These are phyloP conservation scores for Bifiguratus adelaidae DNA, from an alignment of 192 early-diverging fungal species.

Conservation along the genomic window DNA sequence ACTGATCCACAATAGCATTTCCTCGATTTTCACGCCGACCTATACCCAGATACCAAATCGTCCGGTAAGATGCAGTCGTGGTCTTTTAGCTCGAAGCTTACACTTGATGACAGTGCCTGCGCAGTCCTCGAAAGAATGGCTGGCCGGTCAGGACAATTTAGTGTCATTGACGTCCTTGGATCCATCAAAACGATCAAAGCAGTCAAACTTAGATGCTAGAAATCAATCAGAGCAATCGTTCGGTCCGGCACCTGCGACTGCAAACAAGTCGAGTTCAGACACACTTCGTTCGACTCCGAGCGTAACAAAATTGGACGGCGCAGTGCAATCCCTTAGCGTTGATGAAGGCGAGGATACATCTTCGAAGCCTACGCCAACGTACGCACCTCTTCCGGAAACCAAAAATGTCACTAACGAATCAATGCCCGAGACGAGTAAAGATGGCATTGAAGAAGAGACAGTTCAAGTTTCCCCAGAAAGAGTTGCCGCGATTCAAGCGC, in stretches of 20 bases:
- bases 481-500: conserved; percentile 3
- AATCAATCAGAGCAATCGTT: no score
- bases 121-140: conserved; percentile 48
- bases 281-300: background rate
- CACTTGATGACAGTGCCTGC: conserved; percentile 18
- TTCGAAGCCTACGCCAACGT: background rate
- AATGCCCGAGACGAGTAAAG: background rate
- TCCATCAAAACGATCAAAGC: conserved; percentile 24
- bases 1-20: no score
- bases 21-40: conserved; percentile 73
- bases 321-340: background rate
- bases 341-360: conserved; percentile 1
- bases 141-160: conserved; percentile 29
- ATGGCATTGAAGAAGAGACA: no score
- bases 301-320: no score
- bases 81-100: background rate
- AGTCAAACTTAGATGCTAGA: no score
- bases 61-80: conserved; percentile 5
- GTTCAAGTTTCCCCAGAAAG: no score
- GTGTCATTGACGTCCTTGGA: conserved; percentile 37
- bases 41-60: conserved; percentile 77
- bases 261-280: background rate
- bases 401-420: background rate
- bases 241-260: conserved; percentile 2
- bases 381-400: background rate